Evolutionary conservation across 345 rosid species (phyloP), one percentile per base, ranked within the genome.

Genomic region (Lepidium aucheri): DNA sequence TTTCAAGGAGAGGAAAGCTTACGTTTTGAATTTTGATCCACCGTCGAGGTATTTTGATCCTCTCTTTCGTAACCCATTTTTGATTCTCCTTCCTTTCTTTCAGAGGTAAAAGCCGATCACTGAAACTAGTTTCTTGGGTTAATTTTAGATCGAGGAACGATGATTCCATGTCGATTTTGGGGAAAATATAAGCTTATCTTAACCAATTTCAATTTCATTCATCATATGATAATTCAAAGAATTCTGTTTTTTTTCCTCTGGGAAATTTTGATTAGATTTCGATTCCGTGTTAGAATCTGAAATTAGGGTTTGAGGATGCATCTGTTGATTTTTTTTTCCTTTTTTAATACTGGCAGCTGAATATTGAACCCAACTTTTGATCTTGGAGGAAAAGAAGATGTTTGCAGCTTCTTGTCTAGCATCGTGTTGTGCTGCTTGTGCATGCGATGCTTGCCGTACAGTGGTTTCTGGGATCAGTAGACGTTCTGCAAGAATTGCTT

Each of bases 391-490:
- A 58, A 70, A 72, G 34, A 84, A 71, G 74, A 95, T 91, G 99
- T 95, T 88, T 88, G 98, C 99, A 30, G 99, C 99, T 35, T 84
- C 99, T 65, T 95, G 99, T 82, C 91, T 95, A 4, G 99, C 99
- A 52, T 89, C 98, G 45, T 91, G 99, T 72, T 91, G 97, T 63
- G 99, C 97, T 6, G 87, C 95, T 2, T 95, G 99, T 63, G 99
- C 99, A 8, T 95, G 99, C 64, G 90, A 91, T 53, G 98, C 99
- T 1, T 91, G 97, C 53, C 85, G 95, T 42, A 80, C 95, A 0
- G 99, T 82, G 53, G 96, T 91, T 40, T 89, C 96, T 3, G 84
- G 96, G 8, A 89, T 95, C 45, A 91, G 99, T 89, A 68, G 99
- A 70, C 83, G 82, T 44, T 95, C 99, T 4, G 99, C 98, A 10